Evolutionary conservation across 2,329 filamentous ascomycete species (phyloP).

Genomic region (Beauveria bassiana): DNA sequence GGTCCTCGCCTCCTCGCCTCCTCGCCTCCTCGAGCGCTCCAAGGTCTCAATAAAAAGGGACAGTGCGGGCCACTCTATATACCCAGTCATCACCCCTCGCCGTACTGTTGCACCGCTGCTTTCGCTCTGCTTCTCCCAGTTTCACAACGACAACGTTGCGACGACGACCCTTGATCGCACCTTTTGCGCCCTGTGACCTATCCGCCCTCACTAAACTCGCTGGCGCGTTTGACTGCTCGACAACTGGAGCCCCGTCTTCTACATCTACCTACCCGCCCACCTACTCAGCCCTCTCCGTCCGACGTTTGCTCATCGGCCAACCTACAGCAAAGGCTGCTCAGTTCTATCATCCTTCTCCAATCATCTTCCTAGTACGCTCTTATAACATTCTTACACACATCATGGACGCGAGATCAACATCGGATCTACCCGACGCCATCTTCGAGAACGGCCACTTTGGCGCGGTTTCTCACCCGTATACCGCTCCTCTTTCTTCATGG

Average conservation of each 20-base stretch:
- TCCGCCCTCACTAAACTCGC: neutral
- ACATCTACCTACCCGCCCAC: neutral
- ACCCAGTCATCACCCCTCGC: neutral
- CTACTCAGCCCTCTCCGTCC: neutral
- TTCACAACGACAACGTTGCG: neutral
- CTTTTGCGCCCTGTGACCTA: conserved; percentile 1
- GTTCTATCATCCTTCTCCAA: neutral
- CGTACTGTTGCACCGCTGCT: neutral
- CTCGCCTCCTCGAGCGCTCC: neutral
- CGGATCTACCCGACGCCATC: neutral
- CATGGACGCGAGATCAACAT: conserved; percentile 6
- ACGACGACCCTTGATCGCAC: neutral
- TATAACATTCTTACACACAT: neutral
- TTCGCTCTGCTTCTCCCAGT: neutral
- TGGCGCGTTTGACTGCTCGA: neutral
- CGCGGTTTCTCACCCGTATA: neutral
- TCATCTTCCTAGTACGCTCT: neutral
- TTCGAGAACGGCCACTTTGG: conserved; percentile 1
- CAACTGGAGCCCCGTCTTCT: neutral
- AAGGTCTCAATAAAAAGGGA: neutral
- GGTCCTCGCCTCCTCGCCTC: neutral
- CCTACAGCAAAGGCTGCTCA: neutral
- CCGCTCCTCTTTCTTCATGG: neutral
- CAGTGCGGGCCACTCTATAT: neutral
- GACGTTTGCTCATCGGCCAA: neutral